These are phyloP conservation scores for Magnaporthiopsis rhizophila DNA, from an alignment of 2,329 filamentous ascomycete genomes.

Conservation along the genomic window DNA sequence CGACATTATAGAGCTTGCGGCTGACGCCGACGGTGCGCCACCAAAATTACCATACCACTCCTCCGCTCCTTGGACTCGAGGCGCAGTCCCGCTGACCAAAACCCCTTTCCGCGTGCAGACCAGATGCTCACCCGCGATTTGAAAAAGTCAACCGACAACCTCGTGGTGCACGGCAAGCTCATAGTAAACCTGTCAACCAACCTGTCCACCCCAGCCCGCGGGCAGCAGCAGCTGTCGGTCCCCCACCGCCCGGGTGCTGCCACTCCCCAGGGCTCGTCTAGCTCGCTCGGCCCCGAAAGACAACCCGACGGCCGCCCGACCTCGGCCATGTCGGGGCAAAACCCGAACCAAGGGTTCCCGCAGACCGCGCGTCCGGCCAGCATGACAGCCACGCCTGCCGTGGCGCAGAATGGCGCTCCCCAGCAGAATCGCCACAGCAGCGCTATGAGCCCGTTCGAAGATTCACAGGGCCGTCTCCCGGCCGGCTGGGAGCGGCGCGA, in stretches of 20 bases:
- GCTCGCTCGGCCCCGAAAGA: constrained; percentile 33
- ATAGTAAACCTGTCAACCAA: constrained; percentile 97
- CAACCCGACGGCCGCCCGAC: constrained; percentile 38
- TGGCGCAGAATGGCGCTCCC: constrained; percentile 18
- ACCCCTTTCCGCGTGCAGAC: constrained; percentile 46
- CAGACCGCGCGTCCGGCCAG: constrained; percentile 38
- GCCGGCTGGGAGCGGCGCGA: constrained; percentile 94
- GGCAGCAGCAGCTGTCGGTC: constrained; percentile 22
- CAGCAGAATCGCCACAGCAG: constrained; percentile 34
- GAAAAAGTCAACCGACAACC: constrained; percentile 96
- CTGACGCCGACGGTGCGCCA: constrained; percentile 75
- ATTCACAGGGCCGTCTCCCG: constrained; percentile 86
- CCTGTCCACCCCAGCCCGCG: constrained; percentile 60
- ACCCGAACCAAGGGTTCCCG: not conserved
- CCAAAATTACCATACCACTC: not conserved
- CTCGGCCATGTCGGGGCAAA: constrained; percentile 35
- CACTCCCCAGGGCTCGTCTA: constrained; percentile 33
- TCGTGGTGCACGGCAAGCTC: constrained; percentile 94
- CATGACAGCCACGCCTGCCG: constrained; percentile 23
- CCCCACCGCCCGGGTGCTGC: constrained; percentile 35
- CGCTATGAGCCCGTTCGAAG: constrained; percentile 86
- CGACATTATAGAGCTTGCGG: constrained; percentile 83
- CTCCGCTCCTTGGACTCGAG: not conserved
- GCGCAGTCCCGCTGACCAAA: constrained; percentile 18
- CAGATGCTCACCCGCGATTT: constrained; percentile 97